Percentiles rank a stretch among this genome's conserved stretches.
phyloP scores from a whole-genome alignment of 1,139 yeast species.

The Yamadazyma buinensis region DNA sequence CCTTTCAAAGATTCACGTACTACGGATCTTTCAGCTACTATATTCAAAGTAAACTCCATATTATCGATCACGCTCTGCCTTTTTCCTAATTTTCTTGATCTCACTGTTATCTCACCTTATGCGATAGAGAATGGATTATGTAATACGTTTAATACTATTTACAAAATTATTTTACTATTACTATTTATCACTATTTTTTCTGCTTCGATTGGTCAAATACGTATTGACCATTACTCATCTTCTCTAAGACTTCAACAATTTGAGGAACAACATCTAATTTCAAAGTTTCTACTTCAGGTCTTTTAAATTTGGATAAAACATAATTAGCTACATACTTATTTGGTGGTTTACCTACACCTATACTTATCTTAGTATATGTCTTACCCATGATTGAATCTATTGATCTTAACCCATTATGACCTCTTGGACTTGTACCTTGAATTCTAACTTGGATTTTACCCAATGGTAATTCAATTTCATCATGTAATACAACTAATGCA shows the following conservation, averaged over 20 bases:
- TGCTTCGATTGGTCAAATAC: constrained; percentile 24
- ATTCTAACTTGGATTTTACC: constrained; percentile 62
- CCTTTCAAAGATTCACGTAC: constrained; percentile 45
- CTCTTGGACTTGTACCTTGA: constrained; percentile 59
- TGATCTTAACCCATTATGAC: constrained; percentile 77
- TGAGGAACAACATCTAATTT: constrained; percentile 36
- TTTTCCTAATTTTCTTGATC: neutral
- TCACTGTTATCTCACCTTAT: neutral
- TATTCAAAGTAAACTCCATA: constrained; percentile 38
- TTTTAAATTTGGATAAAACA: constrained; percentile 51
- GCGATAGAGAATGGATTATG: neutral
- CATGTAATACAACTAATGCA: constrained; percentile 61
- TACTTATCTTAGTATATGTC: constrained; percentile 52
- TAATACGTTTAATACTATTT: too few relatives aligned
- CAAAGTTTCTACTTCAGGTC: constrained; percentile 30
- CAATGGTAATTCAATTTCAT: constrained; percentile 62
- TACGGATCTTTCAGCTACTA: constrained; percentile 42
- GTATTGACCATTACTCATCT: constrained; percentile 29
- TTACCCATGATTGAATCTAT: constrained; percentile 41
- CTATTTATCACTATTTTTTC: too few relatives aligned
- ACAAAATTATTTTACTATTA: too few relatives aligned
- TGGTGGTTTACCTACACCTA: constrained; percentile 72
- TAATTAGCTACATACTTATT: constrained; percentile 52
- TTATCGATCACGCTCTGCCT: neutral
- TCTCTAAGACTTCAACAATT: constrained; percentile 31